These are phyloP conservation scores for Coemansia sp. DNA, from an alignment of 192 early-diverging fungal genomes.

Conservation along the genomic window DNA sequence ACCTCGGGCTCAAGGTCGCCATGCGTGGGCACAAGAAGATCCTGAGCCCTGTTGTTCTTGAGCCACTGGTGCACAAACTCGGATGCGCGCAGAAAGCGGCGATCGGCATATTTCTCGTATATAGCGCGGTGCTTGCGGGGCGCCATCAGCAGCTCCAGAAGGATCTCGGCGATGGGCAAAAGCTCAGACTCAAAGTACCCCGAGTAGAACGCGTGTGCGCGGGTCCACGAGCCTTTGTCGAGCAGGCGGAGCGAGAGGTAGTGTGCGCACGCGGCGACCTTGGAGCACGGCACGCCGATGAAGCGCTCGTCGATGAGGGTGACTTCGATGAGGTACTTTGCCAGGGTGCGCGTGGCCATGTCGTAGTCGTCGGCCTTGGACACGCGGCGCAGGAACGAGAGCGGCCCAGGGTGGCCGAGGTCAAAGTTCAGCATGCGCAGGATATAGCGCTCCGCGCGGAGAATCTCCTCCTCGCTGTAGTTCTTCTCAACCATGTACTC, in stretches of 20 bases:
- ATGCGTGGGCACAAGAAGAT: slow-evolving; percentile 4
- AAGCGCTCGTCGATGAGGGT: slow-evolving; percentile 60
- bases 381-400: slow-evolving; percentile 59
- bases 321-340: slow-evolving; percentile 62
- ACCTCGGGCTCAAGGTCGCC: slow-evolving; percentile 4
- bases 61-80: slow-evolving; percentile 44
- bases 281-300: slow-evolving; percentile 48
- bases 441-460: slow-evolving; percentile 58
- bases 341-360: slow-evolving; percentile 53
- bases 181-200: slow-evolving; percentile 69
- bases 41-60: slow-evolving; percentile 1
- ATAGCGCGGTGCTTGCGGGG: slow-evolving; percentile 42
- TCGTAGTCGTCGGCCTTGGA: slow-evolving; percentile 62
- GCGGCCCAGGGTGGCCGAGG: slow-evolving; percentile 57
- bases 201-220: slow-evolving; percentile 60
- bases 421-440: slow-evolving; percentile 58
- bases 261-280: slow-evolving; percentile 51
- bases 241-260: slow-evolving; percentile 49
- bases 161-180: slow-evolving; percentile 33
- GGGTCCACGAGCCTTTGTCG: slow-evolving; percentile 48
- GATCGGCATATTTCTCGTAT: slow-evolving; percentile 51
- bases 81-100: slow-evolving; percentile 38
- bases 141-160: slow-evolving; percentile 55
- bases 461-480: slow-evolving; percentile 50
- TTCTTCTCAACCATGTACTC: slow-evolving; percentile 50